Evolutionary conservation across 2,329 filamentous ascomycete species (phyloP), one percentile per base, ranked within the genome.

Genomic region (Trichoderma gracile): DNA sequence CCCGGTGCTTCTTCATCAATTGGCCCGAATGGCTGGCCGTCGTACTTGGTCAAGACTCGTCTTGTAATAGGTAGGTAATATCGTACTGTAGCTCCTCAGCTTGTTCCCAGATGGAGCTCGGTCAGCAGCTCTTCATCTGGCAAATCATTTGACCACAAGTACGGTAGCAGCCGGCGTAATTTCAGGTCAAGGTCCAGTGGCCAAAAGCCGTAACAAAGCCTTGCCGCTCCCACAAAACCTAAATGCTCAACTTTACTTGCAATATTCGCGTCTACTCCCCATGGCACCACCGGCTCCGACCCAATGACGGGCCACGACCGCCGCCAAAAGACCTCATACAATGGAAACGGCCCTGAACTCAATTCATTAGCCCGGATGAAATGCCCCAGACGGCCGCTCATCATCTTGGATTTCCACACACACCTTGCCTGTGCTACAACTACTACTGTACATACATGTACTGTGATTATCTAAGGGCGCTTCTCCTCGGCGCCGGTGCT

Each of bases 211-310:
- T 19, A 33, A 19, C 5, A 52, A 52, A 52, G 49, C 49, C 25
- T 45, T 50, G 47, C 58, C 49, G 58, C 33, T 42, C n/a, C 58
- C 38, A 23, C 53, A 38, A 45, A 62, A 62, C 47, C 23, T 54
- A 46, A 62, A 5, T 54, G 58, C 47, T 40, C 58, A 62, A 62
- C 58, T 62, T 19, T 62, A 62, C 58, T 62, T 54, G 58, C 40
- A 62, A 62, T 62, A 62, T 62, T 49, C 58, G 58, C 58, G 38
- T 62, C 58, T 54, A 50, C 58, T 33, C n/a, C 27, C 30, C 45
- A 42, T 52, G 33, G 46, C 38, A 52, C 57, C 47, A 52, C 46
- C 46, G 57, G 42, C 56, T 42, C 21, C 56, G 40, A 59, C 33
- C 52, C 33, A 54, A 54, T 54, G 40, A 54, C 50, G 50, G 50